phyloP scores from a whole-genome alignment of 768 basidiomycete genomes.

The Arthromyces matolae region DNA sequence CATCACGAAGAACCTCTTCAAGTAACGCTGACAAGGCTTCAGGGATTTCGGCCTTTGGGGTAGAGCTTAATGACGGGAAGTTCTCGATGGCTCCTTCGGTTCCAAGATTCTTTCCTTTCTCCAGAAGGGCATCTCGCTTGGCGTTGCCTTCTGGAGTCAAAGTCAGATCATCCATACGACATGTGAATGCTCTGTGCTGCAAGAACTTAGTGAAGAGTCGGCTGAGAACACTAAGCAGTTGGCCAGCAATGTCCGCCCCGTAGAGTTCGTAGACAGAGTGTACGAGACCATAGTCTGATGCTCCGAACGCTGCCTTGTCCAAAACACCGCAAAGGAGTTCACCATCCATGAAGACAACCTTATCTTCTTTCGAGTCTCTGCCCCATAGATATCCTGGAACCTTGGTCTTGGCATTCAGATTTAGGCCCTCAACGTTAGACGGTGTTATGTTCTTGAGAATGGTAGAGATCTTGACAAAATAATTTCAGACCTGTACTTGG shows the following conservation, averaged over 20 bases:
- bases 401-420: constrained; percentile 83
- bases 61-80: constrained; percentile 68
- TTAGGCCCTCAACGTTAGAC: constrained; percentile 69
- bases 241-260: constrained; percentile 84
- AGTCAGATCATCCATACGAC: constrained; percentile 96
- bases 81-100: constrained; percentile 88
- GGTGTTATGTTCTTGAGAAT: constrained; percentile 92
- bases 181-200: constrained; percentile 95
- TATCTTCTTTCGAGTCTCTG: constrained; percentile 73
- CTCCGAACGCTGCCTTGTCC: constrained; percentile 97
- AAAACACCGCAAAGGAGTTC: constrained; percentile 91
- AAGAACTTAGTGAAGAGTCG: constrained; percentile 96
- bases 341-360: constrained; percentile 87
- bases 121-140: constrained; percentile 63
- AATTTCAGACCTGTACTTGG: constrained; percentile 2
- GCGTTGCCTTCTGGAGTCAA: constrained; percentile 80
- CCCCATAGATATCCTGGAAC: constrained; percentile 88
- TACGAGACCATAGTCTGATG: constrained; percentile 92
- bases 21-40: constrained; percentile 62
- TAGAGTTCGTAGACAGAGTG: constrained; percentile 97
- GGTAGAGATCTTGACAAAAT: constrained; percentile 76
- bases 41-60: constrained; percentile 51
- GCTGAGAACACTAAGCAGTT: constrained; percentile 88
- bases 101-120: constrained; percentile 66
- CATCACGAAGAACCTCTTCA: constrained; percentile 91